A percentile compares a stretch with the other conserved stretches of the same genome.
Evolutionary conservation across 371 early-diverging fungal genomes (phyloP).

Genomic region (Syncephalis fuscata): DNA sequence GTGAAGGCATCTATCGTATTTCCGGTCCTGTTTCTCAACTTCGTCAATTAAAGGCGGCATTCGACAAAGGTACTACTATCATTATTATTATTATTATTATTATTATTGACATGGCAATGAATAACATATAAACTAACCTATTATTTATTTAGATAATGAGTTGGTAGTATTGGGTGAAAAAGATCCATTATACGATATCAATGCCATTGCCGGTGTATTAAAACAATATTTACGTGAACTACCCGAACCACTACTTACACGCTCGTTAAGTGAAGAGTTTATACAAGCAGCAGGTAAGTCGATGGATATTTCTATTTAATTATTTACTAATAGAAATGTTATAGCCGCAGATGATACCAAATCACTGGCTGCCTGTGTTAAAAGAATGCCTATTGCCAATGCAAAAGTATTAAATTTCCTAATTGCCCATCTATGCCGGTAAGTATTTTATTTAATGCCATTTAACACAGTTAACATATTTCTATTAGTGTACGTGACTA

Average conservation of each 20-base stretch:
- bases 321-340: constrained; percentile 6
- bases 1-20: constrained; percentile 67
- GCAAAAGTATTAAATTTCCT: constrained; percentile 57
- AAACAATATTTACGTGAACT: constrained; percentile 85
- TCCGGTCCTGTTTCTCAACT: constrained; percentile 58
- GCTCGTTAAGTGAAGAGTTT: constrained; percentile 35
- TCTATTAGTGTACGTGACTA: constrained; percentile 58
- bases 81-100: background rate
- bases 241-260: constrained; percentile 69
- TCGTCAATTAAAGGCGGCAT: constrained; percentile 38
- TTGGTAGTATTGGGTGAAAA: constrained; percentile 36
- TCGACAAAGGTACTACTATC: constrained; percentile 42
- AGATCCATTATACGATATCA: constrained; percentile 48
- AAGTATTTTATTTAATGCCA: too few species aligned
- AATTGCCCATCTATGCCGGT: constrained; percentile 56
- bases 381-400: constrained; percentile 50
- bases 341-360: constrained; percentile 35
- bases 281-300: constrained; percentile 39
- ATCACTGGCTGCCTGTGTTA: constrained; percentile 40
- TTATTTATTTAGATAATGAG: constrained; percentile 23
- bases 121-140: background rate
- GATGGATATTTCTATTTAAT: background rate
- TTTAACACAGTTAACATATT: too few species aligned
- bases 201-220: constrained; percentile 63
- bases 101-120: too few species aligned